These are phyloP conservation scores for Leucoagaricus sp. DNA, from an alignment of 1,284 basidiomycete genomes.

Conservation along the genomic window DNA sequence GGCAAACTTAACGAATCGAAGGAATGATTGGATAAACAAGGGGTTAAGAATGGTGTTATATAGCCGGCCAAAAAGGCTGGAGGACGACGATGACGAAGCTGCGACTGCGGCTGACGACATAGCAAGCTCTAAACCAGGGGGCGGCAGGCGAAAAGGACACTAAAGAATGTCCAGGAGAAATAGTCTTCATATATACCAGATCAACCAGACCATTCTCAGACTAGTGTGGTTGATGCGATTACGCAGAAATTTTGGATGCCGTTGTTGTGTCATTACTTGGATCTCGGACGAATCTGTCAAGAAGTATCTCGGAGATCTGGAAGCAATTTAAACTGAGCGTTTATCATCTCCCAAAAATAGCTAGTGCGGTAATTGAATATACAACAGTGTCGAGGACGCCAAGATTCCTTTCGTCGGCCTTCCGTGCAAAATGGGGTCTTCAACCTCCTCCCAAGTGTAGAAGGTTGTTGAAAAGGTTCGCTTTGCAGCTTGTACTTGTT, in stretches of 20 bases:
- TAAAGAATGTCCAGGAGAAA: neutral
- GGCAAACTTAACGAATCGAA: constrained; percentile 4
- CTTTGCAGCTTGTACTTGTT: no score
- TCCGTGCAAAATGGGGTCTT: neutral
- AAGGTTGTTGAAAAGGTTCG: no score
- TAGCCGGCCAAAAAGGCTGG: constrained; percentile 1
- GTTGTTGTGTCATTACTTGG: no score
- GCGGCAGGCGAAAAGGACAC: neutral
- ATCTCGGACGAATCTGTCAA: neutral
- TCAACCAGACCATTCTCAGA: constrained; percentile 5
- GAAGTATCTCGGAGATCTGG: constrained; percentile 7
- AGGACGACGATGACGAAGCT: neutral
- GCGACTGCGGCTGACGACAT: constrained; percentile 9
- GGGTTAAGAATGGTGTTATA: constrained; percentile 7
- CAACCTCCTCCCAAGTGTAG: no score
- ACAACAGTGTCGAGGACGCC: neutral
- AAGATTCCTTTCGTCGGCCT: neutral
- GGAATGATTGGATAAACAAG: constrained; percentile 2
- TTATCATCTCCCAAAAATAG: constrained; percentile 1
- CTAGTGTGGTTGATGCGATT: constrained; percentile 6
- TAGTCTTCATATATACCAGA: constrained; percentile 5
- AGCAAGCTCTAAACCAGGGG: constrained; percentile 1
- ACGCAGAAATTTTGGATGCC: no score
- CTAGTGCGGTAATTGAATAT: neutral
- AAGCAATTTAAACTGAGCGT: no score